Percentiles rank a stretch among this genome's conserved stretches.
These are phyloP conservation scores for Rutstroemia sydowiana DNA, from an alignment of 2,329 filamentous ascomycete genomes.

Conservation along the genomic window DNA sequence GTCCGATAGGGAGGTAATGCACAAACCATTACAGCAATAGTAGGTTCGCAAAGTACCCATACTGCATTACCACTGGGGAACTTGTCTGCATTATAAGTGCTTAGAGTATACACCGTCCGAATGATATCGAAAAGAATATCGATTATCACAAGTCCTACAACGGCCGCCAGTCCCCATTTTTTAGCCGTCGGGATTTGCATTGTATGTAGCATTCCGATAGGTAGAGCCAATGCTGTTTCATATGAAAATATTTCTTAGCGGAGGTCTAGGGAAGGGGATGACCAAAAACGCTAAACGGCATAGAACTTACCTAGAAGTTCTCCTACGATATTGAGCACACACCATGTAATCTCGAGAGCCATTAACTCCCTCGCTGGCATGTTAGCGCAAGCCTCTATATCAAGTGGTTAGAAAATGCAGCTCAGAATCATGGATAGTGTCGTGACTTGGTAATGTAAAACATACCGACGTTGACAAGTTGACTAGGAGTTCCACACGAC, in stretches of 20 bases:
- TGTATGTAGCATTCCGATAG: neutral
- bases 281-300: too few species aligned
- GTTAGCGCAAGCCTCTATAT: neutral
- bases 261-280: too few species aligned
- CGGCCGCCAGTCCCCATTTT: neutral
- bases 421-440: fast-evolving
- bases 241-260: too few species aligned
- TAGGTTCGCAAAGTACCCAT: conserved; percentile 3
- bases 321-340: conserved; percentile 2
- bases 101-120: conserved; percentile 3
- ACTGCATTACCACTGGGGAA: conserved; percentile 4
- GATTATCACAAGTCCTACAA: conserved; percentile 1
- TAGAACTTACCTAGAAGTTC: conserved; percentile 2
- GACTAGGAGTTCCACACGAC: conserved; percentile 3
- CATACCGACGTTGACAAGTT: conserved; percentile 2
- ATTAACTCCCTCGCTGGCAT: neutral
- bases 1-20: conserved; percentile 6
- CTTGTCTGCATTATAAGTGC: neutral
- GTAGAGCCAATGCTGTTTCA: neutral
- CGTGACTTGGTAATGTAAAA: too few species aligned
- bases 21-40: conserved; percentile 7
- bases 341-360: conserved; percentile 3
- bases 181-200: neutral
- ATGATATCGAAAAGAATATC: conserved; percentile 8
- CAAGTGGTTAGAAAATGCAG: neutral